Base-by-base conservation (phyloP, 192 early-diverging fungal genomes). In the Funneliformis mosseae region DNA sequence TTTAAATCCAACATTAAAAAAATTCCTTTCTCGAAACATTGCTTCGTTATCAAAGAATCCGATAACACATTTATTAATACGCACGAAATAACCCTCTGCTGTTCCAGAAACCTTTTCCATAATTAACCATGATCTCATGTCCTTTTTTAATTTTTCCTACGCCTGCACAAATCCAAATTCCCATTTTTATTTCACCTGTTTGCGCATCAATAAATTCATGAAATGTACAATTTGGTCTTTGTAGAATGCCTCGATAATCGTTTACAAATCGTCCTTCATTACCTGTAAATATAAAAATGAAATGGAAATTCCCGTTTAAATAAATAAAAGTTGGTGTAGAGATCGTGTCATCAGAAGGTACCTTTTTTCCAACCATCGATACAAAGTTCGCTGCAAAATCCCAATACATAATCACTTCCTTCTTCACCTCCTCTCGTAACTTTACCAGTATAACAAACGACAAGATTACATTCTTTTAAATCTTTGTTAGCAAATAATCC, bases 91-190 rank as follows among this genome's bases (percentile, higher is more conserved):
- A 74, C 27, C 74, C 59, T 76, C 76, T 62, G 23, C 64, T 42
- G 18, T 23, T 27, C 76, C 76, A 77, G 28, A 77, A 77, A 18
- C 76, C 33, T 77, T 77, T 67, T 16, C 76, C 76, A 45, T 77
- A 77, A 23, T 62, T 77, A 27, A 66, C 76, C 23, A 67, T 27
- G 9, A 77, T 77, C 66, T 77, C 76, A 23, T 63, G 21, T 5
- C 76, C 76, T 77, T 77, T 77, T 62, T 77, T 77, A 46, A 77
- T 77, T 77, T 77, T 77, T 77, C 62, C 76, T 42, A 66, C 14
- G 1, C 76, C 63, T 27, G 76, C 23, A 21, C 63, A 66, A 9
- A 77, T 62, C 76, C 76, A 77, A 28, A 77, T 43, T 23, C 76
- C 76, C 76, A 77, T 77, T 66, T 77, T 77, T 8, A 67, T 16